These are phyloP conservation scores for Clathrospora elynae DNA, from an alignment of 2,329 filamentous ascomycete genomes.

Conservation along the genomic window DNA sequence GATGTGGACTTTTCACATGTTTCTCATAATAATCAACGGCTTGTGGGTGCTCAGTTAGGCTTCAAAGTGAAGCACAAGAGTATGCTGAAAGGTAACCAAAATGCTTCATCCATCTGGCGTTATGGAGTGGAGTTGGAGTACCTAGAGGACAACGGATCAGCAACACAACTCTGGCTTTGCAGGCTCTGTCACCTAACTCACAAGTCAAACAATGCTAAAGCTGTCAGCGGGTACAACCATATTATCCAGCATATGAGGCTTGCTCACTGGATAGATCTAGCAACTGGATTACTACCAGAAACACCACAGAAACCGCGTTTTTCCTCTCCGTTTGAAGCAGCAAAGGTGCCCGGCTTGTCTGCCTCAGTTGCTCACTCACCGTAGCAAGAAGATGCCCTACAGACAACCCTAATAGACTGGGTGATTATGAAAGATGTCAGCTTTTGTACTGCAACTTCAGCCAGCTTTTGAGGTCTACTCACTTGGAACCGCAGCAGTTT, in stretches of 20 bases:
- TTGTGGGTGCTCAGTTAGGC: neutral
- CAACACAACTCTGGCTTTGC: conserved; percentile 3
- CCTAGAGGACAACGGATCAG: neutral
- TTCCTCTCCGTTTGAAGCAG: neutral
- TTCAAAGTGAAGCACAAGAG: neutral
- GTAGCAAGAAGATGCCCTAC: conserved; percentile 2
- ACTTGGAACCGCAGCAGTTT: conserved; percentile 3
- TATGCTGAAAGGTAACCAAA: neutral
- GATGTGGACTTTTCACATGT: neutral
- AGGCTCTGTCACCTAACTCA: neutral
- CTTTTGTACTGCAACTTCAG: neutral
- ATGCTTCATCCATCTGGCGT: neutral
- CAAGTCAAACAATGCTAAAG: neutral
- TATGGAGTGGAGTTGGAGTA: conserved; percentile 2
- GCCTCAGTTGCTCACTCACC: neutral
- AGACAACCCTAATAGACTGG: neutral
- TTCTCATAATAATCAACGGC: neutral
- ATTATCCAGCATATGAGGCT: neutral
- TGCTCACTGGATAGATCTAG: neutral
- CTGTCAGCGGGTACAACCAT: neutral
- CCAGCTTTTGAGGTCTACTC: neutral
- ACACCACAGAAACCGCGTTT: neutral
- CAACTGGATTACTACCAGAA: neutral
- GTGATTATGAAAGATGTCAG: conserved; percentile 1
- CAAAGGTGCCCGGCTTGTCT: neutral